Evolutionary conservation across 345 rosid genomes (phyloP).

Genomic region (Toxicodendron radicans): DNA sequence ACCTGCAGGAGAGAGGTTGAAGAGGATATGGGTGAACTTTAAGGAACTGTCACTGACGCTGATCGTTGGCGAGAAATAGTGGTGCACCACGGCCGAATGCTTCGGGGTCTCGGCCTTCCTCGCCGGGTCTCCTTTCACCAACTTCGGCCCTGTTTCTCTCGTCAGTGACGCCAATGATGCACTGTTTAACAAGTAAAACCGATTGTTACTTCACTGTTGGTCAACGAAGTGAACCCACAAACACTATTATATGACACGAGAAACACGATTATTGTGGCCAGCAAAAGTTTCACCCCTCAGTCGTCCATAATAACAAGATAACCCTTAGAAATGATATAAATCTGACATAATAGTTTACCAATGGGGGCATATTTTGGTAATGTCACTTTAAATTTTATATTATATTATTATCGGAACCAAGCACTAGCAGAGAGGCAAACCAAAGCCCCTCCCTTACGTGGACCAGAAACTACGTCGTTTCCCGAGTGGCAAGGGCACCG

Average conservation of each 20-base stretch:
- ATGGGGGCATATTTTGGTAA: not conserved
- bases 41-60: slow-evolving; percentile 80
- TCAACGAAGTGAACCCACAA: not conserved
- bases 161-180: slow-evolving; percentile 94
- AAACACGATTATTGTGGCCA: not conserved
- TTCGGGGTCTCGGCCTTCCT: slow-evolving; percentile 46
- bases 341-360: not conserved
- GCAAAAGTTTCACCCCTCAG: not conserved
- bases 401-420: not conserved
- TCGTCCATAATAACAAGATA: not conserved
- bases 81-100: slow-evolving; percentile 40
- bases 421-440: no score
- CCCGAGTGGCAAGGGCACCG: not conserved
- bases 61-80: slow-evolving; percentile 49
- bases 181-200: slow-evolving; percentile 34
- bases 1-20: slow-evolving; percentile 98
- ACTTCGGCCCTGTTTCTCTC: slow-evolving; percentile 85
- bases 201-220: no score
- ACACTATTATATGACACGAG: not conserved
- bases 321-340: not conserved
- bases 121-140: slow-evolving; percentile 86
- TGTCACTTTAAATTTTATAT: not conserved
- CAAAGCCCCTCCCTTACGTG: not conserved
- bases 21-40: slow-evolving; percentile 92
- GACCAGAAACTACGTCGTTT: not conserved